A percentile compares a stretch with the other conserved stretches of the same genome.
Evolutionary conservation across 306 rosid genomes (phyloP).

Genomic region (Pyrus betulifolia): DNA sequence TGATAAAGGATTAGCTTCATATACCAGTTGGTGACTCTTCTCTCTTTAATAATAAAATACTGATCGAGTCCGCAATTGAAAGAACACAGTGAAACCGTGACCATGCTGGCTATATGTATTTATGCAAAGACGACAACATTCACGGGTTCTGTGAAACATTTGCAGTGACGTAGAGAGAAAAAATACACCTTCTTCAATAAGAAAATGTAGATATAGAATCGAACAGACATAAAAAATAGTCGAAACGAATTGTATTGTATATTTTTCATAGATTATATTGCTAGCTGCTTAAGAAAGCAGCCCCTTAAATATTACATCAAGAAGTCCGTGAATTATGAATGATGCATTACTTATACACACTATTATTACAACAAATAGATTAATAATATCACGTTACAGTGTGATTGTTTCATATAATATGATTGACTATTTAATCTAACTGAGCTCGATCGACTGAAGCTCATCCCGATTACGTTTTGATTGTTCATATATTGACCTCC

Average conservation of each 20-base stretch:
- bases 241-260: too few relatives aligned
- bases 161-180: not conserved
- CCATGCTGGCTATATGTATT: not conserved
- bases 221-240: not conserved
- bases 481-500: not conserved
- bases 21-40: too few relatives aligned
- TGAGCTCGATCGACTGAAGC: not conserved
- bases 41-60: not conserved
- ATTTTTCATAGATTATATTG: not conserved
- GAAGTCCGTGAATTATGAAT: too few relatives aligned
- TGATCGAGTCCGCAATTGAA: not conserved
- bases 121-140: not conserved
- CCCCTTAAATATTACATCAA: too few relatives aligned
- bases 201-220: not conserved
- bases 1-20: too few relatives aligned
- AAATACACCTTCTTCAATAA: not conserved
- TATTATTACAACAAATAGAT: too few relatives aligned
- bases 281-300: too few relatives aligned
- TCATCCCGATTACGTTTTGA: not conserved
- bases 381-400: too few relatives aligned
- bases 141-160: not conserved
- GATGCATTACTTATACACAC: too few relatives aligned
- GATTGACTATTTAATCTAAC: not conserved
- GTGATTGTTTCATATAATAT: too few relatives aligned
- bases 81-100: not conserved